Conservation (phyloP, 805 yeast species). For the Saccharomycopsis javanensis region DNA sequence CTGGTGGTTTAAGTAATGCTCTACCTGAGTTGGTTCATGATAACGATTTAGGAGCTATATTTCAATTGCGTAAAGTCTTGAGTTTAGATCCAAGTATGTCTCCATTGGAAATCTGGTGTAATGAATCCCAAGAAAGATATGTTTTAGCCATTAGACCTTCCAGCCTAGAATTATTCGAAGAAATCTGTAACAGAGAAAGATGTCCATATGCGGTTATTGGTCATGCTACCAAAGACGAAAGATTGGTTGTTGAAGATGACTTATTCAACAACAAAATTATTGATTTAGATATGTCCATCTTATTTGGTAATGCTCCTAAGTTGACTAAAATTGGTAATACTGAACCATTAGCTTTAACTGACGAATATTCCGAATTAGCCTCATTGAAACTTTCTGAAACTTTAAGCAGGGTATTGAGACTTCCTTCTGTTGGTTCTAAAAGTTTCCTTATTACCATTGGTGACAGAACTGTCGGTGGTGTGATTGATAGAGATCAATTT, state of each 20-base stretch:
- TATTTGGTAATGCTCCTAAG: conserved; percentile 96
- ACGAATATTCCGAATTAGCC: conserved; percentile 27
- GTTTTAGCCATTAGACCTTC: conserved; percentile 85
- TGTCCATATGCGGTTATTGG: conserved; percentile 97
- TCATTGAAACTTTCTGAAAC: conserved; percentile 42
- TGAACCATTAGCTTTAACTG: conserved; percentile 41
- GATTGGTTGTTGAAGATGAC: conserved; percentile 71
- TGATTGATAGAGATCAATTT: conserved; percentile 95
- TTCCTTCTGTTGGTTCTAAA: conserved; percentile 94
- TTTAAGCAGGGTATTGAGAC: conserved; percentile 66
- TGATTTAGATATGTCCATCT: conserved; percentile 87
- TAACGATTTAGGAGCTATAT: conserved; percentile 87
- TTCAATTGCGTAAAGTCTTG: conserved; percentile 83
- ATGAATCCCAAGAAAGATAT: conserved; percentile 97
- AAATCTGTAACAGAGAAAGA: conserved; percentile 87
- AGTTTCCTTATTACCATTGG: conserved; percentile 95
- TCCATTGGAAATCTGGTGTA: conserved; percentile 99
- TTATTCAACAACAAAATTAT: conserved; percentile 77
- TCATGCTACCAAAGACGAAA: conserved; percentile 77
- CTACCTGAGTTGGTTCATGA: conserved; percentile 96
- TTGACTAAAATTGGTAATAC: conserved; percentile 71
- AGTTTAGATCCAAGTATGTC: conserved; percentile 97
- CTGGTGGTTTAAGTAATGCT: conserved; percentile 97
- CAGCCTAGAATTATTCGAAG: conserved; percentile 60
- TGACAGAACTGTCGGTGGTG: conserved; percentile 95